Conservation (phyloP, 352 stramenopile species). For the Globisporangium yorkense region DNA sequence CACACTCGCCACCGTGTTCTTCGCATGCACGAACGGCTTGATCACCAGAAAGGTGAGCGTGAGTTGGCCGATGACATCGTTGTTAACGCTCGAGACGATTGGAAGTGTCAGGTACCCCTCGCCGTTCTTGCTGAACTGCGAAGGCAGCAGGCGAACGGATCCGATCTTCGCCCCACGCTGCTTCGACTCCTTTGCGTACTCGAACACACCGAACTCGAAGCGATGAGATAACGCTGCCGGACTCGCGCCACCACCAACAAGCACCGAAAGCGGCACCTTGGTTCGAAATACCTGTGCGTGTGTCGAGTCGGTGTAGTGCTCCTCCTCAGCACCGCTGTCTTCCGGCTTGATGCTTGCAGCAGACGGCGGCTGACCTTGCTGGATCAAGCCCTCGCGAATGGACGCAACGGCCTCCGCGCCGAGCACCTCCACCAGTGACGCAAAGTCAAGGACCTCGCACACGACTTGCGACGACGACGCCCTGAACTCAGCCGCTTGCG, state of each 20-base stretch:
- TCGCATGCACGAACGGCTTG: conserved; percentile 41
- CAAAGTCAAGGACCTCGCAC: conserved; percentile 34
- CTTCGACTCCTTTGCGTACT: conserved; percentile 17
- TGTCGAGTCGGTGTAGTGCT: conserved; percentile 26
- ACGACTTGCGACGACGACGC: conserved; percentile 23
- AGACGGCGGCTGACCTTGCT: conserved; percentile 6
- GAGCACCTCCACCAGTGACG: conserved; percentile 27
- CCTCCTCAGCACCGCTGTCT: neutral
- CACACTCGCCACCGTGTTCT: conserved; percentile 48
- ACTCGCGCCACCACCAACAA: neutral
- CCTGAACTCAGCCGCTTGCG: conserved; percentile 31
- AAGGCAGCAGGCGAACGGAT: conserved; percentile 31
- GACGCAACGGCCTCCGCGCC: conserved; percentile 21
- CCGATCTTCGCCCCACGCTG: conserved; percentile 25
- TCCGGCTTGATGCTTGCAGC: neutral
- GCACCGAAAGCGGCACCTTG: conserved; percentile 25
- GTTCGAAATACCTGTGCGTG: conserved; percentile 47
- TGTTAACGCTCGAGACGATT: conserved; percentile 26
- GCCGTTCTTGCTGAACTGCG: conserved; percentile 42
- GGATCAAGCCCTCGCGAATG: conserved; percentile 39
- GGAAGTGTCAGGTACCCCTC: conserved; percentile 52
- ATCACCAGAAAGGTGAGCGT: conserved; percentile 48
- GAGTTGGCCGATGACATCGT: conserved; percentile 36
- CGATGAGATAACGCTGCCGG: conserved; percentile 22
- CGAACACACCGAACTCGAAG: conserved; percentile 33